Conservation (phyloP, 2,329 filamentous ascomycete species). For the Fusarium keratoplasticum region DNA sequence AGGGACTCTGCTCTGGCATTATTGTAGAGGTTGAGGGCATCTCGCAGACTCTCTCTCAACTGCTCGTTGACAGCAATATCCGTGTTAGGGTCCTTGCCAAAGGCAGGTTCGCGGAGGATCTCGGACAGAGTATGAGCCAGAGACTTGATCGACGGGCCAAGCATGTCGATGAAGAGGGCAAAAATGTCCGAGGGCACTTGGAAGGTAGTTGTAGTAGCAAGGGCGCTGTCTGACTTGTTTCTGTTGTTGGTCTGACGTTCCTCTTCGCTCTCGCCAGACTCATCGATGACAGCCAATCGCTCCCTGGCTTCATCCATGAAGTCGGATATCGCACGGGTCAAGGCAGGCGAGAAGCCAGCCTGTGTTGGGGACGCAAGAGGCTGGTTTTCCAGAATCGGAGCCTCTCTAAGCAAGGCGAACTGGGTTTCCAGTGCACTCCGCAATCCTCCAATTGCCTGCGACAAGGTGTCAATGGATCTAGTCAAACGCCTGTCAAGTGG, state of each 20-base stretch:
- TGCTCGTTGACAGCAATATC: conserved; percentile 81
- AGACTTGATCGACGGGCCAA: conserved; percentile 96
- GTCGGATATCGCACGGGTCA: conserved; percentile 45
- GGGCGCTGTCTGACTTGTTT: conserved; percentile 46
- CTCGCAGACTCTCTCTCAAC: conserved; percentile 81
- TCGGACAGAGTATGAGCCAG: conserved; percentile 91
- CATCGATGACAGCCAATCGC: conserved; percentile 71
- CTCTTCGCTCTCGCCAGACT: conserved; percentile 68
- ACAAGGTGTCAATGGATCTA: conserved; percentile 84
- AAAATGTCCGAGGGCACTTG: conserved; percentile 86
- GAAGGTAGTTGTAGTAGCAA: conserved; percentile 53
- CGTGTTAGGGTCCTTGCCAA: conserved; percentile 74
- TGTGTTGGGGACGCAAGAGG: conserved; percentile 29
- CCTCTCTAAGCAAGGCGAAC: conserved; percentile 83
- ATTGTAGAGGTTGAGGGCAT: conserved; percentile 85
- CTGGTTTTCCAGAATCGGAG: conserved; percentile 42
- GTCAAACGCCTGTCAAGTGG: conserved; percentile 82
- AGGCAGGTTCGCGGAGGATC: conserved; percentile 88
- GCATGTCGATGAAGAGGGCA: conserved; percentile 85
- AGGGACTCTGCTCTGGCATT: conserved; percentile 80
- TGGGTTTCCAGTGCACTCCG: conserved; percentile 91
- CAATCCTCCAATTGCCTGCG: conserved; percentile 90
- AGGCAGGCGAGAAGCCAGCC: conserved; percentile 38
- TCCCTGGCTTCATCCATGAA: conserved; percentile 57
- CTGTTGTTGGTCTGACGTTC: conserved; percentile 51